These are phyloP conservation scores for Hygrophorus pudorinus DNA, from an alignment of 768 basidiomycete genomes.

Conservation along the genomic window DNA sequence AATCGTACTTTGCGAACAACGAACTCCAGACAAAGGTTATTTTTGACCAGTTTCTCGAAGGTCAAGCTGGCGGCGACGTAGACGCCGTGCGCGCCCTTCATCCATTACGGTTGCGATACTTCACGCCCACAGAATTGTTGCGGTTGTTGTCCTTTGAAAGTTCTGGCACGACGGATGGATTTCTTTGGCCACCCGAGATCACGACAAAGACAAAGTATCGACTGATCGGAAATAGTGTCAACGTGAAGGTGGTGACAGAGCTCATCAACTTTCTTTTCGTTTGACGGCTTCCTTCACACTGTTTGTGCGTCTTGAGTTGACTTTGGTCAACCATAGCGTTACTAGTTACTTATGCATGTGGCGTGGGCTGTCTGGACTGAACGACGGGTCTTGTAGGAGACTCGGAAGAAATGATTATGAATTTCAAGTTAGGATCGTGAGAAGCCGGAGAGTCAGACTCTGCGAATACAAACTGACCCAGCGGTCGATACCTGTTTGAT, in stretches of 20 bases:
- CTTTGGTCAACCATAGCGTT: no score
- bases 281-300: no score
- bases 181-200: slow-evolving; percentile 54
- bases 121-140: slow-evolving; percentile 63
- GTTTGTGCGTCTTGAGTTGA: no score
- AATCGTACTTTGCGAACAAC: neutral
- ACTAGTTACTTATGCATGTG: no score
- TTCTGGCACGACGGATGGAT: slow-evolving; percentile 15
- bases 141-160: slow-evolving; percentile 53
- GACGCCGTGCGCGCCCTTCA: slow-evolving; percentile 44
- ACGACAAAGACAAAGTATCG: slow-evolving; percentile 65
- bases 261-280: slow-evolving; percentile 46
- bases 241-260: slow-evolving; percentile 58
- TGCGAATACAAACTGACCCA: no score
- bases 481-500: no score
- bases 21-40: slow-evolving; percentile 13
- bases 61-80: slow-evolving; percentile 27
- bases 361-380: no score
- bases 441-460: no score
- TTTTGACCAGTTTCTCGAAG: slow-evolving; percentile 45
- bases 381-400: no score
- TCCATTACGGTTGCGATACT: slow-evolving; percentile 61
- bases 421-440: no score
- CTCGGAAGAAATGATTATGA: no score
- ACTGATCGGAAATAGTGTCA: slow-evolving; percentile 77